A percentile compares a stretch with the other conserved stretches of the same genome.
These are phyloP conservation scores for Pythium guiyangense DNA, from an alignment of 352 stramenopile species.

Conservation along the genomic window DNA sequence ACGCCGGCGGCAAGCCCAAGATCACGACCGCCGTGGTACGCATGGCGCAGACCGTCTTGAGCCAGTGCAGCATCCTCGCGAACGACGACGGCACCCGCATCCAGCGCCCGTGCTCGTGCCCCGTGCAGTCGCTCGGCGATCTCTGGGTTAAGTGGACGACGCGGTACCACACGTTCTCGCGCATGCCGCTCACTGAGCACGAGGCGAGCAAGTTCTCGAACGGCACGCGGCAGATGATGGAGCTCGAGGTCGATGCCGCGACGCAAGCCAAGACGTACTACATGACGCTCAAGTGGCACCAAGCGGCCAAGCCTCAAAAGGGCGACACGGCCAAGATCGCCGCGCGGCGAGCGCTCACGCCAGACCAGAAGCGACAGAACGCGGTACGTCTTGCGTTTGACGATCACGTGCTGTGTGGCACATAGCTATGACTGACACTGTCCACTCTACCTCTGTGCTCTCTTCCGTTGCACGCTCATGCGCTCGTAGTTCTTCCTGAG, in stretches of 20 bases:
- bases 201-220: conserved; percentile 66
- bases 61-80: conserved; percentile 66
- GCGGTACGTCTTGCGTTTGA: conserved; percentile 12
- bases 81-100: conserved; percentile 51
- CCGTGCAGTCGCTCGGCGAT: conserved; percentile 69
- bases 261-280: conserved; percentile 49
- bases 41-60: conserved; percentile 59
- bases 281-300: conserved; percentile 85
- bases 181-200: conserved; percentile 39
- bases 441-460: background rate
- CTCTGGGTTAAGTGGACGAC: conserved; percentile 82
- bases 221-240: conserved; percentile 84
- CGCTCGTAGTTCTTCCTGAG: conserved; percentile 46
- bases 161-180: conserved; percentile 73
- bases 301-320: conserved; percentile 76
- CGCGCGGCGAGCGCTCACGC: conserved; percentile 48
- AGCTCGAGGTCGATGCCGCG: conserved; percentile 43
- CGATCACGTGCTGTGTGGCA: background rate
- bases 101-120: conserved; percentile 71
- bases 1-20: conserved; percentile 25
- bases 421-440: background rate
- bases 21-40: conserved; percentile 51
- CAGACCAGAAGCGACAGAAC: conserved; percentile 79
- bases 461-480: conserved; percentile 1
- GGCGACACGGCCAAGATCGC: conserved; percentile 84